Conservation (phyloP, 345 rosid species). For the Gossypium sturtianum region DNA sequence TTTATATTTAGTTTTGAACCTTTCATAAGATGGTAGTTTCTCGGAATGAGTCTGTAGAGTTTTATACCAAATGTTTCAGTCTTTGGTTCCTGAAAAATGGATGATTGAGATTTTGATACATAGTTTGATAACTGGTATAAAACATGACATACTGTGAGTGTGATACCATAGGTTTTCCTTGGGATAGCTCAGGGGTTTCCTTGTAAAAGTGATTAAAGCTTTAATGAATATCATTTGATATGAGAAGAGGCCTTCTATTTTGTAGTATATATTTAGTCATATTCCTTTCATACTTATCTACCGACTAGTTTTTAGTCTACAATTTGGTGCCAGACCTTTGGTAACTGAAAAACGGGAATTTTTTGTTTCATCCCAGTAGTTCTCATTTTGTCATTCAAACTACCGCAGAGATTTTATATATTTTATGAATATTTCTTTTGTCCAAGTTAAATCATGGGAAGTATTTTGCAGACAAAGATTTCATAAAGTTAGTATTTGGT, state of each 20-base stretch:
- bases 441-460: neutral
- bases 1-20: slow-evolving; percentile 3
- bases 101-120: neutral
- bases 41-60: neutral
- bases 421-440: neutral
- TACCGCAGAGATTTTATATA: neutral
- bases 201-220: neutral
- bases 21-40: neutral
- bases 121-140: neutral
- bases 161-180: neutral
- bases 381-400: neutral
- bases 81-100: neutral
- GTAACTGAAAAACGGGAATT: neutral
- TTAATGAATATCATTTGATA: neutral
- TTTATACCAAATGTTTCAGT: neutral
- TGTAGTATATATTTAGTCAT: neutral
- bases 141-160: neutral
- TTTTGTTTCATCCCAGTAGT: neutral
- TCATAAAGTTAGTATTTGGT: neutral
- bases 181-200: neutral
- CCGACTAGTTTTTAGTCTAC: neutral
- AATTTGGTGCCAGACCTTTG: neutral
- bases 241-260: neutral
- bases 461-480: neutral
- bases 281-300: neutral